These are phyloP conservation scores for Trichaptum fuscoviolaceum DNA, from an alignment of 768 basidiomycete species.

Conservation along the genomic window DNA sequence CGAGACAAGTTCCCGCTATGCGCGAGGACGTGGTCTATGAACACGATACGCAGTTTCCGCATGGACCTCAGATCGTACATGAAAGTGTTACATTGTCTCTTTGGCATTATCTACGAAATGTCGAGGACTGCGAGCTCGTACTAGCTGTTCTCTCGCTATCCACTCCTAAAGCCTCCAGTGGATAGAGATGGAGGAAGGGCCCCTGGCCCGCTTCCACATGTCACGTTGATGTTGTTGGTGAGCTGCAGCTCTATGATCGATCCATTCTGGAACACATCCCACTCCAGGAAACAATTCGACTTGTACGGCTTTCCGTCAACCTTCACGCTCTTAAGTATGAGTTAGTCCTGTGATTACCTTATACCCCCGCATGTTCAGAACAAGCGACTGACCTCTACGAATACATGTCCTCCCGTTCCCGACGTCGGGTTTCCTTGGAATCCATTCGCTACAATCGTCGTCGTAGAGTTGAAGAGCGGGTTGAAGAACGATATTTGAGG, in stretches of 20 bases:
- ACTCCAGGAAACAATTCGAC: conserved; percentile 61
- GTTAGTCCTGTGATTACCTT: too few relatives aligned
- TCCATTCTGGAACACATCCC: conserved; percentile 54
- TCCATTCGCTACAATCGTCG: conserved; percentile 44
- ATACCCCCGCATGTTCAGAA: too few relatives aligned
- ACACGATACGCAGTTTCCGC: too few relatives aligned
- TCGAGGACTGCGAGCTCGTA: too few relatives aligned
- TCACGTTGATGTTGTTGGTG: conserved; percentile 45
- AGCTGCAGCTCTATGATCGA: conserved; percentile 51
- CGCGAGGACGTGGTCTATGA: too few relatives aligned
- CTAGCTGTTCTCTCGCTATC: neutral
- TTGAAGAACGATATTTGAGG: conserved; percentile 55
- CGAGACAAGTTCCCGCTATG: too few relatives aligned
- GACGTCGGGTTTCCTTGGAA: conserved; percentile 48
- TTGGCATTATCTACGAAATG: too few relatives aligned
- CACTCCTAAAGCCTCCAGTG: conserved; percentile 44
- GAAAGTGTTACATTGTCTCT: too few relatives aligned
- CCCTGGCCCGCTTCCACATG: conserved; percentile 41
- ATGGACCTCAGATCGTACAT: too few relatives aligned
- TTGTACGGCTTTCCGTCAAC: conserved; percentile 54
- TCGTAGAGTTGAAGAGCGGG: conserved; percentile 51
- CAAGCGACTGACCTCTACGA: conserved; percentile 53
- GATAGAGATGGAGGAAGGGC: conserved; percentile 59
- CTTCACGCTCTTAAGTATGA: conserved; percentile 56
- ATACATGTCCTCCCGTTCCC: conserved; percentile 51